Evolutionary conservation across 2,329 filamentous ascomycete genomes (phyloP).

Genomic region (Xylaria sp.): DNA sequence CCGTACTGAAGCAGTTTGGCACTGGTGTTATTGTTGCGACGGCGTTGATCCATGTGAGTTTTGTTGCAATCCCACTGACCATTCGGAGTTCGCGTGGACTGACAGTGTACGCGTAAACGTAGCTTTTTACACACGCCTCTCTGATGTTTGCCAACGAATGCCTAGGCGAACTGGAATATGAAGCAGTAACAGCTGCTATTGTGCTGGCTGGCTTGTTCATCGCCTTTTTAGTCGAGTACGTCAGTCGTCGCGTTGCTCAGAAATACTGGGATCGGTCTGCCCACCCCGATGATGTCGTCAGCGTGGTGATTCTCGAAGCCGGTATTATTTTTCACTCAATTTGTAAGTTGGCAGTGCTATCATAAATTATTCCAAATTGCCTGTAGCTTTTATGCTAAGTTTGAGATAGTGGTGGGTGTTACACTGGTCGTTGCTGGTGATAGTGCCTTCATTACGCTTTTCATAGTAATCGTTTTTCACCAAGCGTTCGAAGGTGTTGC

Average conservation of each 20-base stretch:
- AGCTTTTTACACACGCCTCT: slow-evolving; percentile 21
- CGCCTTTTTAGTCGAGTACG: slow-evolving; percentile 10
- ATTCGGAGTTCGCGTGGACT: neutral
- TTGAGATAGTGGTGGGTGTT: slow-evolving; percentile 9
- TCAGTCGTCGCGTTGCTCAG: slow-evolving; percentile 14
- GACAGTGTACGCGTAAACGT: neutral
- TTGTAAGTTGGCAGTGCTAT: neutral
- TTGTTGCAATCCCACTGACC: too few relatives aligned
- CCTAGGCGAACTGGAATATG: slow-evolving; percentile 14
- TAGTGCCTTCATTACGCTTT: slow-evolving; percentile 16
- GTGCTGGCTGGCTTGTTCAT: slow-evolving; percentile 19
- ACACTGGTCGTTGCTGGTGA: slow-evolving; percentile 17
- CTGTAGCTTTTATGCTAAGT: neutral
- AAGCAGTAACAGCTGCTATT: slow-evolving; percentile 15
- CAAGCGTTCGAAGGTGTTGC: slow-evolving; percentile 20
- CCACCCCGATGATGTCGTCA: slow-evolving; percentile 15
- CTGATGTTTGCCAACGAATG: slow-evolving; percentile 16
- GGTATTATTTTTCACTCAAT: slow-evolving; percentile 23
- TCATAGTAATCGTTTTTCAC: slow-evolving; percentile 19
- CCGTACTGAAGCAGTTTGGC: slow-evolving; percentile 13
- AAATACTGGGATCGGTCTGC: slow-evolving; percentile 2
- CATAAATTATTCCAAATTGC: neutral
- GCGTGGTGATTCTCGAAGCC: slow-evolving; percentile 12
- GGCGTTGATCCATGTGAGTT: slow-evolving; percentile 14
- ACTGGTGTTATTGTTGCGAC: slow-evolving; percentile 18